Evolutionary conservation across 352 stramenopile genomes (phyloP).

Genomic region (Phytophthora multivora): DNA sequence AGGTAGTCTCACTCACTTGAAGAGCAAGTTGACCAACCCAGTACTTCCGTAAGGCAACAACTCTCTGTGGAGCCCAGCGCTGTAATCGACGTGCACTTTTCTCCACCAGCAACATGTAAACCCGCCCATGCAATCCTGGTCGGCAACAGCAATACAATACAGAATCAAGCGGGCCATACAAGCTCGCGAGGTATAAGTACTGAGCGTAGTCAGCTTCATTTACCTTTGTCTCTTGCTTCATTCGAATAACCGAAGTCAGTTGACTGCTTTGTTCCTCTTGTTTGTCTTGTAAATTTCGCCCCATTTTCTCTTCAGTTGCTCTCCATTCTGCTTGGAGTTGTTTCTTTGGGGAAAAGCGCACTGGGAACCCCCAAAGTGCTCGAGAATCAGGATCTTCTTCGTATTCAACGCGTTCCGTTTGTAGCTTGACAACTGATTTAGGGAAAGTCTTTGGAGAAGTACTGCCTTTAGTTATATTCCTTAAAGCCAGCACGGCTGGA

Average conservation of each 20-base stretch:
- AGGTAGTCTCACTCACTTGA: constrained; percentile 1
- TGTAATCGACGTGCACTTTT: constrained; percentile 18
- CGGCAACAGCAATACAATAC: constrained; percentile 24
- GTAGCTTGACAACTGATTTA: no score
- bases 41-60: constrained; percentile 11
- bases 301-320: background rate
- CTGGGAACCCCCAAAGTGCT: constrained; percentile 14
- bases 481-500: constrained; percentile 9
- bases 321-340: constrained; percentile 1
- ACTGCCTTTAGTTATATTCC: constrained; percentile 4
- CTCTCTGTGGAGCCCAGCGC: constrained; percentile 6
- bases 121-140: constrained; percentile 13
- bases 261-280: background rate
- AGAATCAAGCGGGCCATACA: constrained; percentile 18
- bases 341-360: constrained; percentile 15
- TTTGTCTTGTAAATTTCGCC: background rate
- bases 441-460: background rate
- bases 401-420: background rate
- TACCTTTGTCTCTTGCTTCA: background rate
- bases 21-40: constrained; percentile 15
- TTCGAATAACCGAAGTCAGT: background rate
- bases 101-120: constrained; percentile 18
- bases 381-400: constrained; percentile 2
- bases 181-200: constrained; percentile 22
- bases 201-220: constrained; percentile 22